Evolutionary conservation across 1,284 basidiomycete species (phyloP).

Genomic region (Ceratobasidium sp.): DNA sequence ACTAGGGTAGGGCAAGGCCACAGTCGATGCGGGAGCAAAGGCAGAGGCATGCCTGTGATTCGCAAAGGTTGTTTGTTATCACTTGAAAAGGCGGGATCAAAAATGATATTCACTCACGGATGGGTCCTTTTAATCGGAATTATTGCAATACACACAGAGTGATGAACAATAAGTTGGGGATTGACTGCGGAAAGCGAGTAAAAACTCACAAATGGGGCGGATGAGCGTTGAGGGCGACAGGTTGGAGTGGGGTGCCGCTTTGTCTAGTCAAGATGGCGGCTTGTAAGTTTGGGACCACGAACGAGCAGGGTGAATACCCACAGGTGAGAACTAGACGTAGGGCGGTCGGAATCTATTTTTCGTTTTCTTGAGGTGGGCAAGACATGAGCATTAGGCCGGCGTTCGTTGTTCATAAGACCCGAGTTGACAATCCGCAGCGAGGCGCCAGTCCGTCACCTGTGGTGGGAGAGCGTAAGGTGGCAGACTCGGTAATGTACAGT

Average conservation of each 20-base stretch:
- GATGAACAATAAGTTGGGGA: background rate
- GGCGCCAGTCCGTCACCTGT: conserved; percentile 39
- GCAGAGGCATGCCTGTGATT: conserved; percentile 24
- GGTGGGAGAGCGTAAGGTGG: background rate
- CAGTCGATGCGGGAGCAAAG: conserved; percentile 14
- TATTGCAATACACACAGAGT: conserved; percentile 9
- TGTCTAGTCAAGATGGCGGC: conserved; percentile 20
- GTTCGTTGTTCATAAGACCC: conserved; percentile 40
- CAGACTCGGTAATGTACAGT: background rate
- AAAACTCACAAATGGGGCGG: conserved; percentile 16
- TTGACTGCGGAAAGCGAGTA: background rate
- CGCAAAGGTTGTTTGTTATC: conserved; percentile 4
- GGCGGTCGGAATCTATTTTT: conserved; percentile 34
- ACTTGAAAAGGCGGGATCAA: conserved; percentile 33
- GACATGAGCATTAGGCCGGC: conserved; percentile 36
- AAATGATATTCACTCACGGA: conserved; percentile 38
- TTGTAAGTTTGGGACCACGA: conserved; percentile 16
- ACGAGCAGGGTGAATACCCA: conserved; percentile 14
- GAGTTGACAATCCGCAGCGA: conserved; percentile 34
- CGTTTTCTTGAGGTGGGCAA: conserved; percentile 31
- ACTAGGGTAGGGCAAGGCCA: conserved; percentile 14
- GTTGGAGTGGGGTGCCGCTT: conserved; percentile 23
- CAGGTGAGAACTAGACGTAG: conserved; percentile 30
- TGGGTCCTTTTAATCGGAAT: conserved; percentile 33
- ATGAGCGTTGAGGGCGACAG: conserved; percentile 34